Evolutionary conservation across 2,329 filamentous ascomycete genomes (phyloP).

Genomic region (Colletotrichum melonis): DNA sequence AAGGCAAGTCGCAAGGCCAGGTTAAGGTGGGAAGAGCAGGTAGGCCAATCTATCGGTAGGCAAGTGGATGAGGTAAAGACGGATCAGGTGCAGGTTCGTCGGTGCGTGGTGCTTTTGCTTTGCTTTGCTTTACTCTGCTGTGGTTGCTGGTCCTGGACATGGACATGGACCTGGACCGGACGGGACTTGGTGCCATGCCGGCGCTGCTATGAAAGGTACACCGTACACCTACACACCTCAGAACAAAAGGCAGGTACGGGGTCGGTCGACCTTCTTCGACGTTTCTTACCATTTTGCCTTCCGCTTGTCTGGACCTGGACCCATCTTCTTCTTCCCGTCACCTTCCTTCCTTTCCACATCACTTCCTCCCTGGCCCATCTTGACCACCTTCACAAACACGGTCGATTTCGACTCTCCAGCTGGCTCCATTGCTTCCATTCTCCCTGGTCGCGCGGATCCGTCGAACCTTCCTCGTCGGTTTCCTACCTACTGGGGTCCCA

Average conservation of each 20-base stretch:
- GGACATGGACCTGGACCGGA: neutral
- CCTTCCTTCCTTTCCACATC: conserved; percentile 36
- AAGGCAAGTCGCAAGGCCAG: neutral
- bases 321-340: conserved; percentile 29
- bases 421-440: conserved; percentile 10
- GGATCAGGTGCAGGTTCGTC: conserved; percentile 7
- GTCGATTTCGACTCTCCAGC: conserved; percentile 12
- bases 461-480: conserved; percentile 25
- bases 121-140: neutral
- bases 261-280: conserved; percentile 25
- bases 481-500: conserved; percentile 8
- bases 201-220: neutral
- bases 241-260: neutral
- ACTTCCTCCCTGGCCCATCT: conserved; percentile 35
- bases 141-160: neutral
- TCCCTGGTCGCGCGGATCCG: conserved; percentile 28
- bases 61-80: neutral
- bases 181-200: neutral
- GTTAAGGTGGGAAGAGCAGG: neutral
- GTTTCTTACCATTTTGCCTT: conserved; percentile 37
- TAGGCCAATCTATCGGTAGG: neutral
- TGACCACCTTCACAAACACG: conserved; percentile 36
- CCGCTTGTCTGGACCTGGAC: conserved; percentile 33
- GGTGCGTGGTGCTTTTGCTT: conserved; percentile 15
- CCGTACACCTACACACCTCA: conserved; percentile 4